phyloP scores from a whole-genome alignment of 257 asterid genomes.

The Nicotiana undulata region DNA sequence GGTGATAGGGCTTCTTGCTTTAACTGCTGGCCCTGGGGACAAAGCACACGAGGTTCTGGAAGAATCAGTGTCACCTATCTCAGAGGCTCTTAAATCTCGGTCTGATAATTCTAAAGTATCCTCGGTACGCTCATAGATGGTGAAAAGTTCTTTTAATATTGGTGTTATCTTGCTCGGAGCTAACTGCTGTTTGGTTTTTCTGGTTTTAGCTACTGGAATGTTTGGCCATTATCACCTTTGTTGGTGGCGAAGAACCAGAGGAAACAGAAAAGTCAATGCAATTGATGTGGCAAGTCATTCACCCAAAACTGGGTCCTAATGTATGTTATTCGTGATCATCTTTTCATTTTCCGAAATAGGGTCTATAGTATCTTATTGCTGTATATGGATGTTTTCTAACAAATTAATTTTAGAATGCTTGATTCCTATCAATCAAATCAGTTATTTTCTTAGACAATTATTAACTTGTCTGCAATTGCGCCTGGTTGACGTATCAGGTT shows the following conservation, averaged over 20 bases:
- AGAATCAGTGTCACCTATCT: constrained; percentile 71
- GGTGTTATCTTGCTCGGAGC: not conserved
- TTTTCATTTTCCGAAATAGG: not conserved
- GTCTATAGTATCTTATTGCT: not conserved
- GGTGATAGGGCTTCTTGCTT: constrained; percentile 65
- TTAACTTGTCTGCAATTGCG: not conserved
- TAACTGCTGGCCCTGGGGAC: constrained; percentile 85
- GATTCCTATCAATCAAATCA: not conserved
- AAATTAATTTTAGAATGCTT: not conserved
- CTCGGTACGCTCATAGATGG: constrained; percentile 34
- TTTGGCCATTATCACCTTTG: constrained; percentile 74
- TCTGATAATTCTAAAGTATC: constrained; percentile 57
- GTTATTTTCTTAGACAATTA: not conserved
- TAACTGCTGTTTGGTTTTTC: not conserved
- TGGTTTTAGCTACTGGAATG: constrained; percentile 69
- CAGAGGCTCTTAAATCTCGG: constrained; percentile 72
- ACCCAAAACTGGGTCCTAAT: constrained; percentile 86
- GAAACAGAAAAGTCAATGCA: constrained; percentile 85
- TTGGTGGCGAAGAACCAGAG: constrained; percentile 91
- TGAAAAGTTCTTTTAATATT: not conserved
- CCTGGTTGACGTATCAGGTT: constrained; percentile 39
- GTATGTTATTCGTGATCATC: constrained; percentile 35
- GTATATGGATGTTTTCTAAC: constrained; percentile 6
- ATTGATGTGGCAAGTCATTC: constrained; percentile 89
- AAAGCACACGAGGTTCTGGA: constrained; percentile 84